A percentile compares a stretch with the other conserved stretches of the same genome.
These are phyloP conservation scores for Auricularia sp. DNA, from an alignment of 768 basidiomycete species.

Conservation along the genomic window DNA sequence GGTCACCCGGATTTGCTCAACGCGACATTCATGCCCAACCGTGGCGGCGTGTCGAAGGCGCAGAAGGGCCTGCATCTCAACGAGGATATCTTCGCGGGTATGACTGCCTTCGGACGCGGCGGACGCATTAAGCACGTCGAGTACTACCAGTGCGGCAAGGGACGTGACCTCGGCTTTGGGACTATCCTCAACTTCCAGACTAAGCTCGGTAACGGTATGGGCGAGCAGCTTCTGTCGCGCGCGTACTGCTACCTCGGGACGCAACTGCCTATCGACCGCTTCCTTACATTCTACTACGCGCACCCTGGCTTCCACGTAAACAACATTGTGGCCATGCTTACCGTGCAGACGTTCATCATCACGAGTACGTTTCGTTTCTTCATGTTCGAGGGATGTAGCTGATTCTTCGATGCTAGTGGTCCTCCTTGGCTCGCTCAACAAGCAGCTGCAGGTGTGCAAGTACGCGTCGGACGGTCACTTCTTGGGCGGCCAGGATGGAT, in stretches of 20 bases:
- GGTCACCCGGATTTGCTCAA: conserved; percentile 99
- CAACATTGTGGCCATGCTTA: conserved; percentile 96
- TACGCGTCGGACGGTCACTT: conserved; percentile 66
- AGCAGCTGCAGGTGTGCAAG: conserved; percentile 66
- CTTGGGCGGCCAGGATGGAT: conserved; percentile 58
- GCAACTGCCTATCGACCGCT: conserved; percentile 93
- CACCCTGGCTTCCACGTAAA: conserved; percentile 99
- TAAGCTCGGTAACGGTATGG: conserved; percentile 99
- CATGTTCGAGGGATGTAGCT: too few relatives aligned
- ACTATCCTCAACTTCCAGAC: conserved; percentile 99
- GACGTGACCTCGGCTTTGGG: conserved; percentile 96
- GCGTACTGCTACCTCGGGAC: conserved; percentile 99
- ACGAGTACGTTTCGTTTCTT: conserved; percentile 52
- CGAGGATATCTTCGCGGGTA: conserved; percentile 99
- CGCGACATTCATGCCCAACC: conserved; percentile 93
- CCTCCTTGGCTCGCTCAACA: conserved; percentile 87
- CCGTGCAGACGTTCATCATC: conserved; percentile 90
- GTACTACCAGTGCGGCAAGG: conserved; percentile 98
- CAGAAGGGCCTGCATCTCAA: conserved; percentile 99
- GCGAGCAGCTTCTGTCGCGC: conserved; percentile 97
- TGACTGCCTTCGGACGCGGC: conserved; percentile 95
- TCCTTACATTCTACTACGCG: conserved; percentile 99
- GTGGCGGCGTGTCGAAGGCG: conserved; percentile 96
- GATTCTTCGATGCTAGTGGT: too few relatives aligned
- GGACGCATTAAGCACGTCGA: conserved; percentile 98